Evolutionary conservation across 2,329 filamentous ascomycete genomes (phyloP), one percentile per base, ranked within the genome.

Genomic region (Trichoderma arundinaceum): DNA sequence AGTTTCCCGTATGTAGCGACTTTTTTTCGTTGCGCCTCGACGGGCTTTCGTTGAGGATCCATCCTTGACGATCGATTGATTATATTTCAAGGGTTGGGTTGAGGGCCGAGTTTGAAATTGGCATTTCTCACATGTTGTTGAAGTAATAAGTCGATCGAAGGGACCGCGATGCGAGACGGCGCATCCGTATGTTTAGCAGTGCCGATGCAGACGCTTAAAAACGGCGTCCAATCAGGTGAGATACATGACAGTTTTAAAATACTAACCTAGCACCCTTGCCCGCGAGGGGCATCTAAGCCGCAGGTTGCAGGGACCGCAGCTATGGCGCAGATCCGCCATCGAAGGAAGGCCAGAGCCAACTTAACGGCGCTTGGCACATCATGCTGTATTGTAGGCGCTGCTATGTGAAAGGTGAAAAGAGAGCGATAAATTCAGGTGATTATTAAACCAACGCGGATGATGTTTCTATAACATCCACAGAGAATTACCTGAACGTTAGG

Each of bases 231-330:
- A 65, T 65, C 44, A 65, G 54, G 33, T 51, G 54, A 44, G 54
- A 43, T 65, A 65, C 13, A 65, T 65, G 54, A 65, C 52, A 65
- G 63, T 49, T 61, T 35, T 48, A 60, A 51, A 49, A 43, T 7
- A 6, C 7, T 38, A 10, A 10, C 10, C 10, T 38, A 8, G n/a
- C 35, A 48, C 43, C 54, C 52, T 65, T 65, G 54, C 54, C 33
- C 10, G 52, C 35, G 58, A 62, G 58, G 46, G 58, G 48, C 58
- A 51, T 15, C 46, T 17, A 53, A 10, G 41, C 58, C 28, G 48
- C n/a, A 48, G 15, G 28, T 22, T 10, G 33, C 33, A 19, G 35
- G 33, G 35, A 19, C 52, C 13, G 35, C 17, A 7, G 33, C 52
- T 49, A 39, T 22, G 57, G 41, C 46, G 56, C 43, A 48, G 43